Base-by-base conservation (phyloP, 306 rosid species). In the Geum urbanum region DNA sequence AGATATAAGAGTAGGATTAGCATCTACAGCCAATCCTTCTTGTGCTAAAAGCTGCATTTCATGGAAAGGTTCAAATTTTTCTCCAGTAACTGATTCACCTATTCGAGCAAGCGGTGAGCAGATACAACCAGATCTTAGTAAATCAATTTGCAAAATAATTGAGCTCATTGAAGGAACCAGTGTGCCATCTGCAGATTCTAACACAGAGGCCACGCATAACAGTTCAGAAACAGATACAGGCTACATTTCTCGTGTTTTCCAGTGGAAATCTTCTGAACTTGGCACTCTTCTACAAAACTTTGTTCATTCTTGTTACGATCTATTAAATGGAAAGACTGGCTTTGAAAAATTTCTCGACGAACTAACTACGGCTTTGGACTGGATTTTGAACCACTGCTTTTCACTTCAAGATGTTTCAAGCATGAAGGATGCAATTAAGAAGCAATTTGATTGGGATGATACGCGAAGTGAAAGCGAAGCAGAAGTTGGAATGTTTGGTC, bases 301-400 rank as follows among this genome's bases (percentile, higher is more conserved):
- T 84, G 80, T 89, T 74, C 92, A 83, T 27, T 80, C 69, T 61
- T 92, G 98, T 82, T 78, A 86, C 73, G 88, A 84, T 76, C 71
- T 87, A 64, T 77, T 87, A 78, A 87, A 79, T 76, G 91, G 98
- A 63, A 84, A 79, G 82, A 80, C 78, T 72, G 80, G 80, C 66
- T 70, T 80, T 71, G 86, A 73, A 45, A 83, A 70, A 16, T 86
- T 92, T 76, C 61, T 80, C 1, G 63, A 55, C 66, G 92, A 80
- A 63, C 57, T 92, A 35, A 86, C 87, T 54, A 55, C 70, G 24
- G 83, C 98, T 64, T 73, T 92, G 89, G 95, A 92, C 72, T 92
- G 98, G 98, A 86, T 87, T 57, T 71, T 92, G 75, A 92, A 89
- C 71, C 96, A 92, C 84, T 92, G 96, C 79, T 87, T 89, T 82